Conservation (phyloP, 768 basidiomycete species). For the Sporobolomyces roseus region DNA sequence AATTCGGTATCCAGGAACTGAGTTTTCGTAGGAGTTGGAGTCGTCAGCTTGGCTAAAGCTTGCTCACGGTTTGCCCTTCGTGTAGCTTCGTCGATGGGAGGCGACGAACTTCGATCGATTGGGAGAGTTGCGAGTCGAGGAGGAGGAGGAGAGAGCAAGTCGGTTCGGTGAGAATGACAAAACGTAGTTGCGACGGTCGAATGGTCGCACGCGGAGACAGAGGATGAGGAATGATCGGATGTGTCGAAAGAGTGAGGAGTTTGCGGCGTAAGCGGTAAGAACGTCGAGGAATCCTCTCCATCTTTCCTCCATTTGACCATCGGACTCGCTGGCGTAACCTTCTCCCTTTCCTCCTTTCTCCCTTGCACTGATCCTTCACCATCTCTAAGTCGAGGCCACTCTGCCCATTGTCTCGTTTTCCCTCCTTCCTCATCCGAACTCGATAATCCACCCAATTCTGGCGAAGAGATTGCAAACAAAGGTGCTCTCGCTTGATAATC, state of each 20-base stretch:
- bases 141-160: constrained; percentile 1
- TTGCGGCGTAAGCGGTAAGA: too few relatives aligned
- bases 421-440: neutral
- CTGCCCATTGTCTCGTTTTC: constrained; percentile 7
- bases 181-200: neutral
- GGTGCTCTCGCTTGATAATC: constrained; percentile 10
- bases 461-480: constrained; percentile 22
- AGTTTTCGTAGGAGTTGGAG: constrained; percentile 7
- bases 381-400: neutral
- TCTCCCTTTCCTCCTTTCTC: neutral
- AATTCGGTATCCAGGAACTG: constrained; percentile 19
- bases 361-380: neutral
- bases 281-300: too few relatives aligned
- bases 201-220: neutral
- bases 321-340: constrained; percentile 14
- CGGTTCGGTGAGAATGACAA: too few relatives aligned
- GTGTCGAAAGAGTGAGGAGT: too few relatives aligned
- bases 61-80: constrained; percentile 4
- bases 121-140: neutral
- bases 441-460: constrained; percentile 19
- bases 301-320: constrained; percentile 29
- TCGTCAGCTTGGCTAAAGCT: constrained; percentile 32
- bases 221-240: too few relatives aligned
- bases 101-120: neutral
- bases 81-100: neutral